A percentile compares a stretch with the other conserved stretches of the same genome.
Conservation (phyloP, 257 asterid genomes). For the Handroanthus guayacan region DNA sequence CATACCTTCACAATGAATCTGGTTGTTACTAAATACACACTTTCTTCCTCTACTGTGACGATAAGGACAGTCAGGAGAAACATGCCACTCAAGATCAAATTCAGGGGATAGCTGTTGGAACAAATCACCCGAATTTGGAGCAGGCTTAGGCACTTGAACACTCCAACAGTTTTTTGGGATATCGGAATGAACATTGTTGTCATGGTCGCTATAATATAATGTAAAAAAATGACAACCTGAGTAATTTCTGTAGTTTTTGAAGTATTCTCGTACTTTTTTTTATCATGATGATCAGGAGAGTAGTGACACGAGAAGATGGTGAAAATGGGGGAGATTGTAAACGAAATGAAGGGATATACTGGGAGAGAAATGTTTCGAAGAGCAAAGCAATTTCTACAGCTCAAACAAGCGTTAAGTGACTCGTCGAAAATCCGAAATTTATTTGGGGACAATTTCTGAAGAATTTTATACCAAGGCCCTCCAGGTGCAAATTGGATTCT, state of each 20-base stretch:
- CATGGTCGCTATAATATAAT: constrained; percentile 13
- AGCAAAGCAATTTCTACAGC: background rate
- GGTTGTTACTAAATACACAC: constrained; percentile 26
- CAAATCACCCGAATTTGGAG: background rate
- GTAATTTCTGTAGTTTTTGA: background rate
- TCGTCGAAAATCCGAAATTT: constrained; percentile 19
- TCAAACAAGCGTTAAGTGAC: too few species aligned
- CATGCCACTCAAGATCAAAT: constrained; percentile 40
- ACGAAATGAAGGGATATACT: constrained; percentile 29
- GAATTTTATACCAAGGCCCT: background rate
- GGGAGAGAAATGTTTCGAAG: background rate
- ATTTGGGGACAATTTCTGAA: background rate
- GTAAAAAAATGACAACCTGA: background rate
- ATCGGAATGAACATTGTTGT: background rate
- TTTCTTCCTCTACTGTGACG: constrained; percentile 49
- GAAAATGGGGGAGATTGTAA: constrained; percentile 29
- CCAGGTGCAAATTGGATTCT: constrained; percentile 27
- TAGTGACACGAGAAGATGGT: constrained; percentile 37
- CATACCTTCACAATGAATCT: constrained; percentile 45
- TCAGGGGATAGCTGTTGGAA: constrained; percentile 23
- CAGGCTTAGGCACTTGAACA: constrained; percentile 32
- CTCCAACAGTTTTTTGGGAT: constrained; percentile 3
- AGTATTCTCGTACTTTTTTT: background rate
- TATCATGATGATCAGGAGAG: background rate
- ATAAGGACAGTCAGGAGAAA: constrained; percentile 39